phyloP scores from a whole-genome alignment of 108 stramenopile genomes.

The Phaeodactylum tricornutum region DNA sequence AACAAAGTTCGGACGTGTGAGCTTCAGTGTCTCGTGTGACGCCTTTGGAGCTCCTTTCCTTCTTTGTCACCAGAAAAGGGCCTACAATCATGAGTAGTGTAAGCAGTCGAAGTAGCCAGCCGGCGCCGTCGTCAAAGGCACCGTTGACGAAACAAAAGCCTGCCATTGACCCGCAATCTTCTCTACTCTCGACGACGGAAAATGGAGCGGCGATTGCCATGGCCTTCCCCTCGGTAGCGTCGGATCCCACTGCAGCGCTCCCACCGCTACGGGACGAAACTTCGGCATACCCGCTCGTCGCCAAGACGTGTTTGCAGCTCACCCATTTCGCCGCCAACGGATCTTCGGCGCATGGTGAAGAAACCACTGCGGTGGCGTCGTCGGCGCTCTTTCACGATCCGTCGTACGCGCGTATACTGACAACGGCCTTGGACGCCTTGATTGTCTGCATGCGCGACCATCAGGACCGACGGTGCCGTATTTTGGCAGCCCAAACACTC shows the following conservation, averaged over 20 bases:
- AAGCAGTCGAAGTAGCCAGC: too few species aligned
- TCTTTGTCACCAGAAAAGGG: too few species aligned
- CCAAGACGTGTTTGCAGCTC: conserved; percentile 29
- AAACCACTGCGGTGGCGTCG: conserved; percentile 10
- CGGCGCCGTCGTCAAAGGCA: too few species aligned
- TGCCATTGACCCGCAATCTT: too few species aligned
- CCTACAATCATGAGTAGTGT: too few species aligned
- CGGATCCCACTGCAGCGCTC: conserved; percentile 3
- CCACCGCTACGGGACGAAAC: conserved; percentile 5
- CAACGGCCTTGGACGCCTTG: conserved; percentile 14
- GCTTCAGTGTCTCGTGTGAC: too few species aligned
- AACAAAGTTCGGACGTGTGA: too few species aligned
- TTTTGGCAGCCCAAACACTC: conserved; percentile 35
- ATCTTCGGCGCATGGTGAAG: conserved; percentile 12
- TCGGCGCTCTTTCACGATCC: conserved; percentile 29
- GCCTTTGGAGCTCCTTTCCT: too few species aligned
- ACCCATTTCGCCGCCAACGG: conserved; percentile 32
- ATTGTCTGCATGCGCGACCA: conserved; percentile 27
- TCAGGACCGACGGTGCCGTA: conserved; percentile 38
- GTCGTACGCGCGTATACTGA: conserved; percentile 15
- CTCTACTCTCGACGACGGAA: too few species aligned
- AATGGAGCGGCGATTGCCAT: too few species aligned
- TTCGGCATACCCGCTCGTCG: conserved; percentile 17
- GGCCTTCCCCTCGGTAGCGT: background rate
- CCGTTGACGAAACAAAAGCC: too few species aligned